These are phyloP conservation scores for Dothistroma pini DNA, from an alignment of 2,329 filamentous ascomycete genomes.

Conservation along the genomic window DNA sequence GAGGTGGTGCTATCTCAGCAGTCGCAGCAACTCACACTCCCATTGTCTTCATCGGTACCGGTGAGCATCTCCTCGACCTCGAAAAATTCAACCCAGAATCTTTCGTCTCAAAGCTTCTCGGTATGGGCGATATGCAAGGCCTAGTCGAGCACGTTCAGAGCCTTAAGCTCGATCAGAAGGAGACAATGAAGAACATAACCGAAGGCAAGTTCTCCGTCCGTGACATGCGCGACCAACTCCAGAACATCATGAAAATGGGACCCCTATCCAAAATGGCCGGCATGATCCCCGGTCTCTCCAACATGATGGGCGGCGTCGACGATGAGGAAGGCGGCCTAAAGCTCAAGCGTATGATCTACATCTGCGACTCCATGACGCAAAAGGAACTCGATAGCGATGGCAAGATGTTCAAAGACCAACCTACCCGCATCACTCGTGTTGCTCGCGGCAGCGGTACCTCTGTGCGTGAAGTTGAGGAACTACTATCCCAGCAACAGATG, in stretches of 20 bases:
- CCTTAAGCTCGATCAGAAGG: slow-evolving; percentile 93
- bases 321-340: slow-evolving; percentile 94
- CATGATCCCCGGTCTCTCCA: slow-evolving; percentile 95
- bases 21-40: slow-evolving; percentile 95
- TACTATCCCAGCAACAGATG: slow-evolving; percentile 97
- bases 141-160: slow-evolving; percentile 95
- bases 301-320: slow-evolving; percentile 93
- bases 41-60: slow-evolving; percentile 96
- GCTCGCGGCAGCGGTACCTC: slow-evolving; percentile 86
- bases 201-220: slow-evolving; percentile 95
- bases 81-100: slow-evolving; percentile 90
- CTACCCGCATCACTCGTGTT: slow-evolving; percentile 86
- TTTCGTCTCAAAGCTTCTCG: slow-evolving; percentile 89
- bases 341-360: slow-evolving; percentile 97
- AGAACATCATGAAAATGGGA: slow-evolving; percentile 99
- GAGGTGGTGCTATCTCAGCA: slow-evolving; percentile 94
- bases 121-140: slow-evolving; percentile 96
- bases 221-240: slow-evolving; percentile 89
- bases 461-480: slow-evolving; percentile 89
- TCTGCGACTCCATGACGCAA: slow-evolving; percentile 96
- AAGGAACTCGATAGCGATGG: slow-evolving; percentile 95
- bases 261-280: slow-evolving; percentile 95
- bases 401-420: slow-evolving; percentile 89
- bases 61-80: slow-evolving; percentile 93
- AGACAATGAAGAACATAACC: slow-evolving; percentile 98